Conservation (phyloP, 805 yeast species). For the Schwanniomyces yamadae region DNA sequence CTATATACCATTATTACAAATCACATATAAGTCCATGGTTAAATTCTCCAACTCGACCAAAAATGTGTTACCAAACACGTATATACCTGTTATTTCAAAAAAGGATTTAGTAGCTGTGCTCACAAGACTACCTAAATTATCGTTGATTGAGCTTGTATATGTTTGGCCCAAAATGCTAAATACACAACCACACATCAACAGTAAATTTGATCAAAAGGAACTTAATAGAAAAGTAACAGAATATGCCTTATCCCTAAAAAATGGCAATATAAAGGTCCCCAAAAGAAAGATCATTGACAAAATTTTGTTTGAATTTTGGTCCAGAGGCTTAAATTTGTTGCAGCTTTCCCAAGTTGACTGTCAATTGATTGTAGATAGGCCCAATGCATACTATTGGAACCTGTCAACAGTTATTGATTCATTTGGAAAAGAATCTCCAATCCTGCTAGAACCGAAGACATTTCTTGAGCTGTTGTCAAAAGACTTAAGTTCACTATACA, state of each 20-base stretch:
- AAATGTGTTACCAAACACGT: slow-evolving; percentile 38
- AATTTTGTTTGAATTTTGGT: slow-evolving; percentile 52
- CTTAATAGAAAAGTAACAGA: slow-evolving; percentile 18
- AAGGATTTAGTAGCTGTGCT: slow-evolving; percentile 21
- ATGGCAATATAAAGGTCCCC: slow-evolving; percentile 16
- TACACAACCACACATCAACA: slow-evolving; percentile 24
- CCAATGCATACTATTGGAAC: slow-evolving; percentile 47
- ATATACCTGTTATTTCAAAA: slow-evolving; percentile 31
- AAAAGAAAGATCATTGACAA: slow-evolving; percentile 41
- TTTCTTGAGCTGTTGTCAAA: slow-evolving; percentile 49
- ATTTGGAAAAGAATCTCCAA: slow-evolving; percentile 24
- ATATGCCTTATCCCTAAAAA: slow-evolving; percentile 11
- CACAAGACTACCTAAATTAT: slow-evolving; percentile 28
- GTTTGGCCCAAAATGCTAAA: slow-evolving; percentile 36
- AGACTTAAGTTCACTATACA: slow-evolving; percentile 51
- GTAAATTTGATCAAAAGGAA: slow-evolving; percentile 18
- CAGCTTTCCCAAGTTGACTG: slow-evolving; percentile 74
- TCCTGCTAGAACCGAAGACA: slow-evolving; percentile 48
- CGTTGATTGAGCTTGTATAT: slow-evolving; percentile 30
- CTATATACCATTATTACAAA: not conserved
- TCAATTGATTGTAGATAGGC: slow-evolving; percentile 59
- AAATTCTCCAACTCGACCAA: slow-evolving; percentile 1
- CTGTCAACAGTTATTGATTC: slow-evolving; percentile 46
- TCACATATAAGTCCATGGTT: slow-evolving; percentile 2
- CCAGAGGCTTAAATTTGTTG: slow-evolving; percentile 55